phyloP scores from a whole-genome alignment of 2,329 filamentous ascomycete genomes.

The Beauveria sp. region DNA sequence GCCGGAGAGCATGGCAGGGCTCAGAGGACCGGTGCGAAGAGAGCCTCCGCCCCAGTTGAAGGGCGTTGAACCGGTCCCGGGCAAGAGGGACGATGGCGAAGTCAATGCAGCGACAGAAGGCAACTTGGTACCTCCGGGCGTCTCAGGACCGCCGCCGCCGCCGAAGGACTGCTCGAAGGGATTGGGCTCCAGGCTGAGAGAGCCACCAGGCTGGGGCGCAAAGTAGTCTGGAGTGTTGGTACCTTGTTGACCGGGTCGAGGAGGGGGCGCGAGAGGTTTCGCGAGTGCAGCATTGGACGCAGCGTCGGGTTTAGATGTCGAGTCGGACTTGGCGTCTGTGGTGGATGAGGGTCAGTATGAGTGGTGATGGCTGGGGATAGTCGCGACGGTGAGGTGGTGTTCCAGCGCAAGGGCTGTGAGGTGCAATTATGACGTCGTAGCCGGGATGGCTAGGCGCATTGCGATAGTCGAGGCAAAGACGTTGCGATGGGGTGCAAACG shows the following conservation, averaged over 20 bases:
- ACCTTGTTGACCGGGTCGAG: conserved; percentile 50
- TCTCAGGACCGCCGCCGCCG: conserved; percentile 57
- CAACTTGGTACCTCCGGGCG: conserved; percentile 73
- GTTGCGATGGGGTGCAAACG: conserved; percentile 14
- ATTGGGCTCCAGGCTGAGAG: conserved; percentile 77
- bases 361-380: neutral
- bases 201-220: conserved; percentile 45
- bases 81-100: conserved; percentile 75
- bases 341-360: conserved; percentile 3
- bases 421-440: conserved; percentile 11
- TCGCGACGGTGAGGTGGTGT: conserved; percentile 5
- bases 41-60: conserved; percentile 79
- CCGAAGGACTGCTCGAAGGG: conserved; percentile 95
- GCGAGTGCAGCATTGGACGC: conserved; percentile 51
- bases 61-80: conserved; percentile 63
- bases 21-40: conserved; percentile 83
- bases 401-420: neutral
- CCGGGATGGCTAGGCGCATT: conserved; percentile 12
- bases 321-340: conserved; percentile 41
- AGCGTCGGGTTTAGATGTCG: conserved; percentile 40
- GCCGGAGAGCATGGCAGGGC: conserved; percentile 93
- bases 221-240: conserved; percentile 63
- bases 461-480: conserved; percentile 13
- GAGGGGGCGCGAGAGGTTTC: conserved; percentile 63
- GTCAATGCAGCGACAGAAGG: conserved; percentile 87